Evolutionary conservation across 2,329 filamentous ascomycete genomes (phyloP).

Genomic region (Xylaria hypoxylon): DNA sequence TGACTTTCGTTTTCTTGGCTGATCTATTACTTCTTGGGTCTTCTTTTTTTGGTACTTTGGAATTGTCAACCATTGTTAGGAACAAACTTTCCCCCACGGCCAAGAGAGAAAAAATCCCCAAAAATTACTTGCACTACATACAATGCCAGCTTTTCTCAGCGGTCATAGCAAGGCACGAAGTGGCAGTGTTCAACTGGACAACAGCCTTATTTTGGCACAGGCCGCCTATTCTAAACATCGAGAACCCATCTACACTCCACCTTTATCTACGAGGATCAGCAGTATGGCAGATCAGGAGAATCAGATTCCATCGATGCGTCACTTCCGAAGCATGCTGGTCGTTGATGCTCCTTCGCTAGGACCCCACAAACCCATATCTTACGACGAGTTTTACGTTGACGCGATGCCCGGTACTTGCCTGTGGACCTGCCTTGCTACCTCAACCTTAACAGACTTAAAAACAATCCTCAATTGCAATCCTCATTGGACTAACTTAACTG

Average conservation of each 20-base stretch:
- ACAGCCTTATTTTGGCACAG: slow-evolving; percentile 36
- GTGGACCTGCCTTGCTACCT: slow-evolving; percentile 45
- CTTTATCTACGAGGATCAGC: slow-evolving; percentile 50
- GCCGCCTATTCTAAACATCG: slow-evolving; percentile 33
- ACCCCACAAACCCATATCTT: slow-evolving; percentile 58
- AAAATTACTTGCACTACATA: slow-evolving; percentile 50
- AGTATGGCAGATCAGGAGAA: slow-evolving; percentile 54
- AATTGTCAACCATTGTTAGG: slow-evolving; percentile 53
- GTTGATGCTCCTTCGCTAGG: slow-evolving; percentile 62
- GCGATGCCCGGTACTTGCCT: slow-evolving; percentile 43
- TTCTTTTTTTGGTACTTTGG: slow-evolving; percentile 53
- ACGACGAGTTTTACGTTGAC: slow-evolving; percentile 60
- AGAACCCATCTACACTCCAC: slow-evolving; percentile 43
- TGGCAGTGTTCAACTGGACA: slow-evolving; percentile 63
- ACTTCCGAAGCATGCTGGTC: slow-evolving; percentile 66
- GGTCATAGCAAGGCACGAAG: slow-evolving; percentile 59
- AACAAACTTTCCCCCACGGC: slow-evolving; percentile 49
- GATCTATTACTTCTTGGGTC: slow-evolving; percentile 62
- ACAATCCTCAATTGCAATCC: slow-evolving; percentile 28
- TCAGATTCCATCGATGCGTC: slow-evolving; percentile 50
- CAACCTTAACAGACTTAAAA: slow-evolving; percentile 38
- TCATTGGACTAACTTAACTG: slow-evolving; percentile 53
- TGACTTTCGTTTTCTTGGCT: slow-evolving; percentile 52
- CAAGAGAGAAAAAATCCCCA: slow-evolving; percentile 35
- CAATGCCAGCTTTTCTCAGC: slow-evolving; percentile 58